Conservation (phyloP, 176 grass and related monocot species). For the Zoysia japonica region DNA sequence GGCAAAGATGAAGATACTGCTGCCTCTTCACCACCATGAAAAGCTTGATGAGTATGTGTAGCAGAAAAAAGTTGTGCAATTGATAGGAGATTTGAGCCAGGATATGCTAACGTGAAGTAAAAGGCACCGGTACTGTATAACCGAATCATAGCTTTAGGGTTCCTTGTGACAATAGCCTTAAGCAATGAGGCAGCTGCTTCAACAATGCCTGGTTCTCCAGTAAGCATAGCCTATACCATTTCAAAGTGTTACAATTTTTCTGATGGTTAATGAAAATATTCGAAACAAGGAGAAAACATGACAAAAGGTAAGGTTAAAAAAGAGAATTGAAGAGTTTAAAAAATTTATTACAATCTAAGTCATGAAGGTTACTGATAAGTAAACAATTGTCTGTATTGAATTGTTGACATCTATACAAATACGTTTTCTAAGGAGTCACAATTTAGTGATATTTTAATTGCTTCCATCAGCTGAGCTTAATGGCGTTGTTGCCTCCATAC, state of each 20-base stretch:
- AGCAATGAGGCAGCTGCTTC: conserved; percentile 84
- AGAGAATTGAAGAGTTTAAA: neutral
- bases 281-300: conserved; percentile 30
- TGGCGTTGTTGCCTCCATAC: neutral
- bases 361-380: conserved; percentile 19
- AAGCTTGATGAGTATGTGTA: conserved; percentile 96
- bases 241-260: conserved; percentile 17
- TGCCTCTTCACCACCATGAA: conserved; percentile 99
- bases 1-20: conserved; percentile 90
- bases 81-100: conserved; percentile 93
- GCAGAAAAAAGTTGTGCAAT: conserved; percentile 86
- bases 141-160: conserved; percentile 97
- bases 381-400: conserved; percentile 15
- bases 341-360: conserved; percentile 21
- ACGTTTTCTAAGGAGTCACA: conserved; percentile 17
- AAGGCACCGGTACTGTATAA: conserved; percentile 91
- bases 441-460: conserved; percentile 4
- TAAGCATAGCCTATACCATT: conserved; percentile 81
- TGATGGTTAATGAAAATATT: conserved; percentile 18
- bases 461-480: conserved; percentile 12
- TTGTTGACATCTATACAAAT: neutral
- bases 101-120: conserved; percentile 89
- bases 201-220: conserved; percentile 93
- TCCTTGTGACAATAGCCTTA: conserved; percentile 95
- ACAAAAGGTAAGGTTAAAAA: neutral